Evolutionary conservation across 2,329 filamentous ascomycete genomes (phyloP).

Genomic region (Aspergillus clavatus): DNA sequence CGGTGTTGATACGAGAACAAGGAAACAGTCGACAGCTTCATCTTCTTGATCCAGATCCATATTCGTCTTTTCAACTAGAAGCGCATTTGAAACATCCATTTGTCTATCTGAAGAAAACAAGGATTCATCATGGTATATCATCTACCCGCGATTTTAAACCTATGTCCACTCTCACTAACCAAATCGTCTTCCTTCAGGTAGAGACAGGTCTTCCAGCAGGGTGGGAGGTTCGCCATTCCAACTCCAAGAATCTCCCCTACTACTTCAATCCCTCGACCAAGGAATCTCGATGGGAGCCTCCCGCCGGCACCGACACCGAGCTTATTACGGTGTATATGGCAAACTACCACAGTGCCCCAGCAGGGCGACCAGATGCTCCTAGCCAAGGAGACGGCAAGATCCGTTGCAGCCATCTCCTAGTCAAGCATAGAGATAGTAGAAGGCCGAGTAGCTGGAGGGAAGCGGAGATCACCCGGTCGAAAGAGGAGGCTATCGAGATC

Average conservation of each 20-base stretch:
- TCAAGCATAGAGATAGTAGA: slow-evolving; percentile 87
- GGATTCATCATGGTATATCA: slow-evolving; percentile 10
- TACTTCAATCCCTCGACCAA: slow-evolving; percentile 90
- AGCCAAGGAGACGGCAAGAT: slow-evolving; percentile 71
- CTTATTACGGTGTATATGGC: slow-evolving; percentile 95
- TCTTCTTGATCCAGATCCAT: neutral
- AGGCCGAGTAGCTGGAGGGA: slow-evolving; percentile 92
- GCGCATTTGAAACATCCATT: too few species aligned
- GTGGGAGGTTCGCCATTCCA: slow-evolving; percentile 97
- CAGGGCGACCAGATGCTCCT: slow-evolving; percentile 26
- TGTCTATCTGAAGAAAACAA: too few species aligned
- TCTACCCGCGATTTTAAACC: neutral
- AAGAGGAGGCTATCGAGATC: slow-evolving; percentile 78
- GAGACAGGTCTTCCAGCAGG: slow-evolving; percentile 76
- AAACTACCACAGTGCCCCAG: slow-evolving; percentile 64
- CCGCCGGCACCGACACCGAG: slow-evolving; percentile 79
- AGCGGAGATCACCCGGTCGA: slow-evolving; percentile 77
- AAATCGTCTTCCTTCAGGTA: slow-evolving; percentile 43
- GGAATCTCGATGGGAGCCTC: slow-evolving; percentile 93
- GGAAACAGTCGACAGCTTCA: neutral
- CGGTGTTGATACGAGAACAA: neutral
- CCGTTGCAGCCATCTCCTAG: slow-evolving; percentile 82
- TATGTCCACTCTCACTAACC: slow-evolving; percentile 8
- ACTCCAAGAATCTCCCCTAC: slow-evolving; percentile 97
- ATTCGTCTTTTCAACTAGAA: too few species aligned